phyloP scores from a whole-genome alignment of 2,329 filamentous ascomycete genomes.

The Clathrospora elynae region DNA sequence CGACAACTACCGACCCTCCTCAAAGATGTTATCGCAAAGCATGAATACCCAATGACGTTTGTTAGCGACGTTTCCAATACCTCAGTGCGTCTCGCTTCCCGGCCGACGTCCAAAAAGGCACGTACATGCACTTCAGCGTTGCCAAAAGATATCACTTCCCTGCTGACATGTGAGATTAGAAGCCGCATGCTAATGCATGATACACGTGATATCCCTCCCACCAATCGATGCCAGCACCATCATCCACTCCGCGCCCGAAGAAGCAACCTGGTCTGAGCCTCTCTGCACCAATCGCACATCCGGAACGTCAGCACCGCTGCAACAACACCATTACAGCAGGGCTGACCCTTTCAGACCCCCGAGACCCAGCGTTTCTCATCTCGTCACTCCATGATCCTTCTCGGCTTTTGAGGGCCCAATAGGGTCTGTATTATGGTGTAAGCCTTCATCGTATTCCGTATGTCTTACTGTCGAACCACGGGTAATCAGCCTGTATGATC shows the following conservation, averaged over 20 bases:
- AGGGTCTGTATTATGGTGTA: constrained; percentile 4
- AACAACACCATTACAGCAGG: constrained; percentile 18
- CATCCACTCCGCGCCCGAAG: constrained; percentile 27
- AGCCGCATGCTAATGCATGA: constrained; percentile 13
- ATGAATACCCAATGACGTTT: constrained; percentile 11
- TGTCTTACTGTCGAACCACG: constrained; percentile 30
- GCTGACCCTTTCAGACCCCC: constrained; percentile 26
- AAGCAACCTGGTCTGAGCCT: constrained; percentile 10
- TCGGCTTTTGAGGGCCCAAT: constrained; percentile 25
- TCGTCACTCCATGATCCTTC: constrained; percentile 18
- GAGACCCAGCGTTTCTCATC: constrained; percentile 23
- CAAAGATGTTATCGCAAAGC: constrained; percentile 8
- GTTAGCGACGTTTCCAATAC: constrained; percentile 18
- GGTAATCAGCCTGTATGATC: constrained; percentile 22
- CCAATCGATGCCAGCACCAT: constrained; percentile 14
- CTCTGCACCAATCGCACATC: constrained; percentile 10
- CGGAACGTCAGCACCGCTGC: constrained; percentile 9
- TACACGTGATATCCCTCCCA: constrained; percentile 26
- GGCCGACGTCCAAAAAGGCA: constrained; percentile 11
- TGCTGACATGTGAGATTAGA: constrained; percentile 21
- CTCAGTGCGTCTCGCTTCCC: constrained; percentile 15
- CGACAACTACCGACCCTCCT: constrained; percentile 6
- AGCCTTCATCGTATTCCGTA: constrained; percentile 15
- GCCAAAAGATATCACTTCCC: constrained; percentile 12
- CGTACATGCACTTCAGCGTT: constrained; percentile 14